Percentiles rank a stretch among this genome's conserved stretches.
These are phyloP conservation scores for Emiliania huxleyi DNA, from an alignment of 78 protist species.

Conservation along the genomic window DNA sequence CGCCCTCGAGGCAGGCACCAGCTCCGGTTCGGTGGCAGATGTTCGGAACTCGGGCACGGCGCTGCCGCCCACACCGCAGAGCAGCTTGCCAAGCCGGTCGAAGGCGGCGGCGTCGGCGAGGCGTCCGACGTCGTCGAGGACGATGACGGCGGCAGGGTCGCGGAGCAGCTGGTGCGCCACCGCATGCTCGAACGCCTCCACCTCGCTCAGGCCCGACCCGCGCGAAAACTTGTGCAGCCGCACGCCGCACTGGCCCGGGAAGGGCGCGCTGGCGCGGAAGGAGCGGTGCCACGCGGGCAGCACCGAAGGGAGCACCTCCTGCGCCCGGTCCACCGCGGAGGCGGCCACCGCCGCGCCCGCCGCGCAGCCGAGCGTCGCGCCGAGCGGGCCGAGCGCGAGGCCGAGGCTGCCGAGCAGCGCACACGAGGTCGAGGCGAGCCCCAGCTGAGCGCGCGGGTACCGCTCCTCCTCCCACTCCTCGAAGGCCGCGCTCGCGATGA, in stretches of 20 bases:
- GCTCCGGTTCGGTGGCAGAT: not conserved
- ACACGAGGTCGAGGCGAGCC: not conserved
- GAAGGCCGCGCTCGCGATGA: not conserved
- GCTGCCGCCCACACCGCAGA: constrained; percentile 1
- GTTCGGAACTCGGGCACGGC: not conserved
- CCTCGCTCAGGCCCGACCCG: not conserved
- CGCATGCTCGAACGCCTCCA: not conserved
- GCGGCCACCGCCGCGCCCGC: not conserved
- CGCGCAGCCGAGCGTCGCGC: not conserved
- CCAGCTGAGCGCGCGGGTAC: not conserved
- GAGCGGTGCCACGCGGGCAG: not conserved
- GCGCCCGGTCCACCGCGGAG: not conserved
- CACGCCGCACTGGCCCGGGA: not conserved
- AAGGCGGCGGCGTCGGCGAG: not conserved
- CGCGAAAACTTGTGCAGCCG: not conserved
- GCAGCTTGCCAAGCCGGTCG: not conserved
- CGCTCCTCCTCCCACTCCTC: not conserved
- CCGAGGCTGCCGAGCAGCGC: not conserved
- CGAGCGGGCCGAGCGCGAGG: not conserved
- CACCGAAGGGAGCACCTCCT: not conserved
- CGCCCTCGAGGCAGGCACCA: not conserved
- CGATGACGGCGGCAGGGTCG: not conserved
- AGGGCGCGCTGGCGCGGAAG: not conserved
- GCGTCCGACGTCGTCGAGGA: not conserved
- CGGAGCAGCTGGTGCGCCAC: not conserved